These are phyloP conservation scores for Didymellaceae sp. DNA, from an alignment of 2,329 filamentous ascomycete genomes.

Conservation along the genomic window DNA sequence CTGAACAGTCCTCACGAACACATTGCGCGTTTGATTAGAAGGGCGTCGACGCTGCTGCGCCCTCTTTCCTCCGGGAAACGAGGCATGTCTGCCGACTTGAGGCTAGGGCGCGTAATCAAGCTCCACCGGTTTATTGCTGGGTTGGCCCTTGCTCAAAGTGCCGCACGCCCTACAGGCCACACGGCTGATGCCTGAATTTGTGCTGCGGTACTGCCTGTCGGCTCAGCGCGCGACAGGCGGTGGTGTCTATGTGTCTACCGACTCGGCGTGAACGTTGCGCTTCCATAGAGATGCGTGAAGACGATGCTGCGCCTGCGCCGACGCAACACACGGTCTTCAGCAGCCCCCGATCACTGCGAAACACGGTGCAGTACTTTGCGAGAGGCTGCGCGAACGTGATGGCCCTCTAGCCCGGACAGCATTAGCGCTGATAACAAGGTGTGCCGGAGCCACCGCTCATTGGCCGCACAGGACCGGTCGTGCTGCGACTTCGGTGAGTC, in stretches of 20 bases:
- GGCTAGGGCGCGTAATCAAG: conserved; percentile 35
- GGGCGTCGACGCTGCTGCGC: conserved; percentile 37
- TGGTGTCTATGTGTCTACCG: background rate
- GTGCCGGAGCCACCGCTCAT: conserved; percentile 6
- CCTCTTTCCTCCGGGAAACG: conserved; percentile 32
- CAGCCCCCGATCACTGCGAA: conserved; percentile 10
- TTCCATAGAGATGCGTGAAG: conserved; percentile 5
- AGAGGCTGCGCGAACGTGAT: conserved; percentile 19
- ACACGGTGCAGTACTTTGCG: conserved; percentile 13
- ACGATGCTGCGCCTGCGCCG: background rate
- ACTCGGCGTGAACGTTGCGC: background rate
- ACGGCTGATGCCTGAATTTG: conserved; percentile 29
- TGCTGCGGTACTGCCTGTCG: background rate
- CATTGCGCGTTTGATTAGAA: conserved; percentile 26
- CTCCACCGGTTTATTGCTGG: conserved; percentile 35
- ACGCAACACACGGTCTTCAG: background rate
- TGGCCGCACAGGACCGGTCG: conserved; percentile 4
- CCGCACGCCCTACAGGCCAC: conserved; percentile 37
- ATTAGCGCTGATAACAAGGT: conserved; percentile 13
- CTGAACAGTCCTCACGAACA: background rate
- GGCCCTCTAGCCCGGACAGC: background rate
- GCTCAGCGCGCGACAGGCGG: background rate
- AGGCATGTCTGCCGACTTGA: conserved; percentile 28
- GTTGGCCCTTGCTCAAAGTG: conserved; percentile 25
- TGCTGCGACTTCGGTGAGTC: conserved; percentile 24